Evolutionary conservation across 176 grass and related monocot genomes (phyloP).

Genomic region (Puccinellia tenuiflora): DNA sequence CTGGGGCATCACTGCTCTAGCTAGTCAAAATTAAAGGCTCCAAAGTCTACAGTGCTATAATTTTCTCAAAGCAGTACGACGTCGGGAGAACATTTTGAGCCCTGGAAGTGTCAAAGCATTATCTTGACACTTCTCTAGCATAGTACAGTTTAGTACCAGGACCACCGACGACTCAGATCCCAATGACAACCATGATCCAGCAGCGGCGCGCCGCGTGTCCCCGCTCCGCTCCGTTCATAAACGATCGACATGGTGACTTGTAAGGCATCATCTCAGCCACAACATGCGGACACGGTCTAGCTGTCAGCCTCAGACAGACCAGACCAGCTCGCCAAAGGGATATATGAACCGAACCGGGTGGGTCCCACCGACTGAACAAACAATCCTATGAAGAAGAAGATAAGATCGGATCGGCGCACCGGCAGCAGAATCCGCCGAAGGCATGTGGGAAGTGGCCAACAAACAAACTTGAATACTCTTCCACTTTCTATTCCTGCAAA

Average conservation of each 20-base stretch:
- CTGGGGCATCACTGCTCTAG: not conserved
- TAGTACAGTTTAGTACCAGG: not conserved
- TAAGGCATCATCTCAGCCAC: not conserved
- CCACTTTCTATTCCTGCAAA: not conserved
- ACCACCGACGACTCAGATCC: conserved; percentile 13
- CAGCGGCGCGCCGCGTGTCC: conserved; percentile 19
- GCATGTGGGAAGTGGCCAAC: conserved; percentile 45
- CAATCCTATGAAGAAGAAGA: conserved; percentile 6
- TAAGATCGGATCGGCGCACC: conserved; percentile 42
- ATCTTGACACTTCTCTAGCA: no score
- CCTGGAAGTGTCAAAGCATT: not conserved
- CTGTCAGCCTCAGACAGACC: conserved; percentile 12
- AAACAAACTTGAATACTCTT: not conserved
- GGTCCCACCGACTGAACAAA: conserved; percentile 21
- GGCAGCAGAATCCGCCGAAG: conserved; percentile 39
- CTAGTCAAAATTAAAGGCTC: not conserved
- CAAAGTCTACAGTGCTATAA: not conserved
- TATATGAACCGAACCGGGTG: not conserved
- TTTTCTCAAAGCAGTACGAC: not conserved
- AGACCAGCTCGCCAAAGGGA: conserved; percentile 5
- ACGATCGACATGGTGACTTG: not conserved
- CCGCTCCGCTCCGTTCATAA: not conserved
- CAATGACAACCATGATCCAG: not conserved
- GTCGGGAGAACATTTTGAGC: not conserved
- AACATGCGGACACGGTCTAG: not conserved